Evolutionary conservation across 371 early-diverging fungal species (phyloP).

Genomic region (Haplosporangium sp.): DNA sequence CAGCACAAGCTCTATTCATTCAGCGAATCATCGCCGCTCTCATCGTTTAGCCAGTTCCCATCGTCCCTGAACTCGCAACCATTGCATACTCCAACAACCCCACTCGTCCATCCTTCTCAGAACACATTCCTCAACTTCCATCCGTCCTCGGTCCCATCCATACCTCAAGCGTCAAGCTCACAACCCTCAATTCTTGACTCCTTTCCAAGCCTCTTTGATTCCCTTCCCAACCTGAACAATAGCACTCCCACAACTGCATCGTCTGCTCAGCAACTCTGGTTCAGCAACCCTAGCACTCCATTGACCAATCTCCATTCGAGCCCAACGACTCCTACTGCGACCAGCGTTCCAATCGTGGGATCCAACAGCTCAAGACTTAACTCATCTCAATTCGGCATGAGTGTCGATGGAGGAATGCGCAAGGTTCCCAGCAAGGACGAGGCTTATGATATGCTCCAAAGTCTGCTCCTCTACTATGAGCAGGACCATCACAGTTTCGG

Average conservation of each 20-base stretch:
- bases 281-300: constrained; percentile 3
- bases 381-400: constrained; percentile 31
- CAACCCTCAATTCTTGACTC: constrained; percentile 35
- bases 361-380: background rate
- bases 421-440: constrained; percentile 42
- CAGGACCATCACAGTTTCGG: constrained; percentile 34
- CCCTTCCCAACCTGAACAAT: constrained; percentile 20
- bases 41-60: constrained; percentile 9
- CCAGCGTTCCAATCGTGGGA: background rate
- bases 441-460: constrained; percentile 40
- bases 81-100: constrained; percentile 6
- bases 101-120: constrained; percentile 29
- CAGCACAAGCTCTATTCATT: constrained; percentile 31
- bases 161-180: constrained; percentile 9
- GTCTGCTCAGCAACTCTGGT: constrained; percentile 15
- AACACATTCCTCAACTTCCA: constrained; percentile 19
- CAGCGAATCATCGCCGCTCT: constrained; percentile 23
- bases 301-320: constrained; percentile 3
- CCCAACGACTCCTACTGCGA: constrained; percentile 2
- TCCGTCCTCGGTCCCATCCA: constrained; percentile 1
- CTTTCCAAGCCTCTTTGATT: constrained; percentile 32
- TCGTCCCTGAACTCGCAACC: constrained; percentile 10
- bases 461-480: constrained; percentile 40
- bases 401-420: constrained; percentile 31
- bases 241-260: constrained; percentile 5